Base-by-base conservation (phyloP, 2,329 filamentous ascomycete species). In the Aureobasidium sp. region DNA sequence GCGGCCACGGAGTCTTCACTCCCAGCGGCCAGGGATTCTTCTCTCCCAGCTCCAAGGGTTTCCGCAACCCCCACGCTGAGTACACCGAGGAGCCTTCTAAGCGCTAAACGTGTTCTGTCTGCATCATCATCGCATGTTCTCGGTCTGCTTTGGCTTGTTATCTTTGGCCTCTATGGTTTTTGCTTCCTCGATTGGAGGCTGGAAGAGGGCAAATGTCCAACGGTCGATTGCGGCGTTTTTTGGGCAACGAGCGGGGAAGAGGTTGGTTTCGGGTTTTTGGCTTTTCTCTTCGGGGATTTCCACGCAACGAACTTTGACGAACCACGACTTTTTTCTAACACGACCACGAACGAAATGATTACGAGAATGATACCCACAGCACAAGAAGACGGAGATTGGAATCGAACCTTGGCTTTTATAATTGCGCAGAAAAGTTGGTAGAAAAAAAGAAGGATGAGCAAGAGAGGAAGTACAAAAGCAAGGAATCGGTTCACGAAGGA, bases 201-300 rank as follows among this genome's bases (percentile, higher is more conserved):
- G 29, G 47, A 36, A 49, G 25, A 49, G 29, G 47, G n/a, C 29
- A 49, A 36, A 34, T 12, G 9, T 49, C 34, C 47, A 49, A 49
- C 47, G 47, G 47, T 49, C 29, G 27, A 41, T 55, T 41, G 36
- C 36, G 51, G 36, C 37, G 22, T 41, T 41, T 41, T 41, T 41
- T 47, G 44, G 17, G 37, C 51, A 42, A 55, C 36, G 51, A 37
- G 51, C 22, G 51, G 51, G 51, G 51, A 57, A 57, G 53, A 57
- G 41, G 53, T 45, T 57, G 37, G 53, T 34, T 27, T 47, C 25
- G 25, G 44, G 22, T 25, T 15, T 47, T 47, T 47, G 44, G 44
- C 44, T 27, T 45, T 45, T 17, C 22, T 36, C 20, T 53, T 37
- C 17, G 17, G 6, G 14, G 9, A 25, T 34, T 34, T 57, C 9